A percentile compares a stretch with the other conserved stretches of the same genome.
phyloP scores from a whole-genome alignment of 495 filamentous ascomycete species.

The Podospora bellae-mahoneyi region DNA sequence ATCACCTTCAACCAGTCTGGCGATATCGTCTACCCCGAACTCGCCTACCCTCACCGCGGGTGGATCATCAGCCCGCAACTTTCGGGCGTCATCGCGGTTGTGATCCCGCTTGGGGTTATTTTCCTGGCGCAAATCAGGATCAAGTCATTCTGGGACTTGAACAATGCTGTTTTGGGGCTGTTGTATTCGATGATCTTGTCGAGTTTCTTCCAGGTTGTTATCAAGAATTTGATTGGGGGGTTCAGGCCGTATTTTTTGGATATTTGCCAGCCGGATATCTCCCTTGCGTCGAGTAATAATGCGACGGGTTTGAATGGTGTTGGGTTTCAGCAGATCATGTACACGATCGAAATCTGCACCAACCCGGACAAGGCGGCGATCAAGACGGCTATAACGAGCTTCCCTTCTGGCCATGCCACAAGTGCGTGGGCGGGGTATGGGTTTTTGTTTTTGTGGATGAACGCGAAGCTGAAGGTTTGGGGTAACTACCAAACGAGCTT shows the following conservation, averaged over 20 bases:
- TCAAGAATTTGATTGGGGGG: constrained; percentile 20
- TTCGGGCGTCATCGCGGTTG: constrained; percentile 51
- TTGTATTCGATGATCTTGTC: constrained; percentile 58
- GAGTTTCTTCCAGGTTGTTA: constrained; percentile 54
- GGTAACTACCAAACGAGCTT: constrained; percentile 53
- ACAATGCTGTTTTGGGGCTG: constrained; percentile 59
- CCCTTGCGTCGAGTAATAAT: constrained; percentile 31
- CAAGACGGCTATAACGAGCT: constrained; percentile 54
- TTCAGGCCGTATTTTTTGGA: constrained; percentile 55
- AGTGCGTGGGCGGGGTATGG: constrained; percentile 57
- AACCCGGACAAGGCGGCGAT: constrained; percentile 50
- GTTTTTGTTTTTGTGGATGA: constrained; percentile 60
- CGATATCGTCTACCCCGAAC: constrained; percentile 57
- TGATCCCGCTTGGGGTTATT: constrained; percentile 58
- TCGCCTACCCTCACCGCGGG: constrained; percentile 59
- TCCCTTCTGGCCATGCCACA: constrained; percentile 50
- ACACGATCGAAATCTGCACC: constrained; percentile 48
- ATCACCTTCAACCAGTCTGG: constrained; percentile 48
- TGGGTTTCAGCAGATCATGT: constrained; percentile 48
- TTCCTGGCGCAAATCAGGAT: constrained; percentile 57
- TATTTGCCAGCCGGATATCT: constrained; percentile 54
- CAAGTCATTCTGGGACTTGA: constrained; percentile 64
- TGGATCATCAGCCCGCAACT: constrained; percentile 61
- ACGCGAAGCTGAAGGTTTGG: constrained; percentile 63
- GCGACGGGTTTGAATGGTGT: constrained; percentile 35